phyloP scores from a whole-genome alignment of 2,329 filamentous ascomycete genomes.

The Lachnellula suecica region DNA sequence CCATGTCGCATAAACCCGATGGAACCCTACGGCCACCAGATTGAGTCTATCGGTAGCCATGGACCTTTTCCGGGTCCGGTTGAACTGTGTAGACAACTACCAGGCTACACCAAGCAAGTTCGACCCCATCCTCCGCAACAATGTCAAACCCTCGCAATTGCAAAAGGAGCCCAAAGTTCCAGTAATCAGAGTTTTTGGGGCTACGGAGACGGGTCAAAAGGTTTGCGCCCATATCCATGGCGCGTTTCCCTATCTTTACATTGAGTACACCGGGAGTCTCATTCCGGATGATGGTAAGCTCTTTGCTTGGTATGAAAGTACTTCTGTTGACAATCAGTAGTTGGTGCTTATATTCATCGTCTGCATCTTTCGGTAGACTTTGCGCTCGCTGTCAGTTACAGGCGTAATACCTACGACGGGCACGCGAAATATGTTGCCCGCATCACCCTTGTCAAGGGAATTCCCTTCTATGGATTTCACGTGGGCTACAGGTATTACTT shows the following conservation, averaged over 20 bases:
- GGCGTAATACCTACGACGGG: conserved; percentile 69
- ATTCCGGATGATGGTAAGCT: conserved; percentile 63
- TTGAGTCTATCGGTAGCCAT: conserved; percentile 35
- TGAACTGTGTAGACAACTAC: conserved; percentile 97
- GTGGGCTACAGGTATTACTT: conserved; percentile 89
- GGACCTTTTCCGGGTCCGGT: conserved; percentile 82
- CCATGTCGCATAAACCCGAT: conserved; percentile 7
- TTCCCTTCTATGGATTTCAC: conserved; percentile 94
- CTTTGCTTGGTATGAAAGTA: neutral
- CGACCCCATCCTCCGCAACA: conserved; percentile 75
- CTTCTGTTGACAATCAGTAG: conserved; percentile 41
- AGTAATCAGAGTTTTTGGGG: conserved; percentile 85
- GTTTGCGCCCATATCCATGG: conserved; percentile 96
- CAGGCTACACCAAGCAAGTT: conserved; percentile 76
- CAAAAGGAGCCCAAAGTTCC: conserved; percentile 73
- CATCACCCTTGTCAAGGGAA: conserved; percentile 86
- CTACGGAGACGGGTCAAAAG: conserved; percentile 92
- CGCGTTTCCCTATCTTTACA: conserved; percentile 91
- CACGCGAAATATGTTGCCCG: conserved; percentile 79
- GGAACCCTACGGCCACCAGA: conserved; percentile 5
- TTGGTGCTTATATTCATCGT: conserved; percentile 72
- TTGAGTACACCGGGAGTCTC: conserved; percentile 76
- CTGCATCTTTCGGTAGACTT: conserved; percentile 88
- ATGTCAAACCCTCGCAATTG: conserved; percentile 56
- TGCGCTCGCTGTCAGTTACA: conserved; percentile 82